phyloP scores from a whole-genome alignment of 805 yeast genomes.

The Myxozyma monticola region DNA sequence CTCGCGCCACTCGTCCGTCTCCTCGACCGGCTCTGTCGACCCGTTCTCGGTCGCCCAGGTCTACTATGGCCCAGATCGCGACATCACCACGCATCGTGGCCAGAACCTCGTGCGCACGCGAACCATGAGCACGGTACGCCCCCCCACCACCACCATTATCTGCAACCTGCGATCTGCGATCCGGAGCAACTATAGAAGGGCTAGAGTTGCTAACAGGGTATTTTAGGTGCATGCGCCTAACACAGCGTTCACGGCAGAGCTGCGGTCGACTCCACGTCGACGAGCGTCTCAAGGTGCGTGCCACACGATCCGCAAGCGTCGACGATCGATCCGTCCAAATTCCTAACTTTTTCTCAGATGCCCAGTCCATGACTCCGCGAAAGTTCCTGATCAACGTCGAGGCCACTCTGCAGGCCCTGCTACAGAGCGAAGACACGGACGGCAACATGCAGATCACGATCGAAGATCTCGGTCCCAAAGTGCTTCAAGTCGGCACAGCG shows the following conservation, averaged over 20 bases:
- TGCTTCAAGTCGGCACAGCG: constrained; percentile 75
- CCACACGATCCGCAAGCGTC: no score
- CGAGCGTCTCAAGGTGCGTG: constrained; percentile 31
- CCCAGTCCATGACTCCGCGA: constrained; percentile 37
- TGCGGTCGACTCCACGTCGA: constrained; percentile 17
- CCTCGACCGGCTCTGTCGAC: constrained; percentile 42
- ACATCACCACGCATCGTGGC: constrained; percentile 41
- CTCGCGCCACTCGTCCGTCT: constrained; percentile 14
- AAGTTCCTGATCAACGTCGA: constrained; percentile 77
- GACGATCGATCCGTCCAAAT: constrained; percentile 35
- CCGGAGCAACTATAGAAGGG: no score
- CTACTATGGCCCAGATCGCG: constrained; percentile 59
- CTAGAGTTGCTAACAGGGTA: no score
- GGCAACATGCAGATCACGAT: constrained; percentile 79
- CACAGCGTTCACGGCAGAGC: not conserved
- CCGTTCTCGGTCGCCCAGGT: constrained; percentile 69
- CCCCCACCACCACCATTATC: no score
- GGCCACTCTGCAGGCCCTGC: constrained; percentile 63
- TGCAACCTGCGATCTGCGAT: no score
- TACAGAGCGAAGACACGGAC: constrained; percentile 82
- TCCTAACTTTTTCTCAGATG: constrained; percentile 30
- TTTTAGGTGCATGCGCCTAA: no score
- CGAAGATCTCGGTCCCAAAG: constrained; percentile 83
- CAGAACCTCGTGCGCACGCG: constrained; percentile 51
- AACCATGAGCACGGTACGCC: constrained; percentile 26